Evolutionary conservation across 2,329 filamentous ascomycete genomes (phyloP), one percentile per base, ranked within the genome.

Genomic region (Fusarium sp.): DNA sequence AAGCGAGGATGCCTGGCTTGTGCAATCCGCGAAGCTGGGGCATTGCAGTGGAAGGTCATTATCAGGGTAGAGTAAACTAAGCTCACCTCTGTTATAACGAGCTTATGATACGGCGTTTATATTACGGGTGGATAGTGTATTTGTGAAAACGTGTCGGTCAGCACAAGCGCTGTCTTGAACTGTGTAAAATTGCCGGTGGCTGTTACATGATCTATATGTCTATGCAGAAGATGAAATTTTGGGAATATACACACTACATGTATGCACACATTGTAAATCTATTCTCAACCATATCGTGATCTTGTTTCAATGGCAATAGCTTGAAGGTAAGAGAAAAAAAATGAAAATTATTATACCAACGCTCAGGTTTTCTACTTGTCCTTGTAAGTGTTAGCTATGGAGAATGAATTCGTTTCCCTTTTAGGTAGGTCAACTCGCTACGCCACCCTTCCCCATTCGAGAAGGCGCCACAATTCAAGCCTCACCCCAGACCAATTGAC

Each of bases 11-110:
- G 92, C 75, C 78, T 94, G 36, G 86, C 87, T 5, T 95, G 92
- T 77, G 91, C 90, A 40, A 87, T 95, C 42, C 85, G 92, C 18
- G 91, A 95, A 80, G 91, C 91, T 0, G 88, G 88, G 7, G 91
- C 89, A 4, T 76, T 93, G 60, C 89, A 88, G 3, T 89, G 92
- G 82, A 87, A 86, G 70, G 85, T 93, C 28, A 84, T 93, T n/a
- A 85, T 89, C 30, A 80, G 87, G 52, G 84, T 89, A 26, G 85
- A 87, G 54, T 88, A 74, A 68, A 45, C 9, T 15, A 57, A 50
- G 16, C 12, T 45, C 31, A 36, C 12, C 28, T 52, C 8, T 34
- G 8, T 23, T 26, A 40, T 34, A 36, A 30, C 23, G 45, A 65
- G 63, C 33, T 34, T 53, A 53, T 57, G 31, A 56, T 56, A 62